Percentiles rank a stretch among this genome's conserved stretches.
Evolutionary conservation across 257 asterid genomes (phyloP).

Genomic region (Coffea eugenioides): DNA sequence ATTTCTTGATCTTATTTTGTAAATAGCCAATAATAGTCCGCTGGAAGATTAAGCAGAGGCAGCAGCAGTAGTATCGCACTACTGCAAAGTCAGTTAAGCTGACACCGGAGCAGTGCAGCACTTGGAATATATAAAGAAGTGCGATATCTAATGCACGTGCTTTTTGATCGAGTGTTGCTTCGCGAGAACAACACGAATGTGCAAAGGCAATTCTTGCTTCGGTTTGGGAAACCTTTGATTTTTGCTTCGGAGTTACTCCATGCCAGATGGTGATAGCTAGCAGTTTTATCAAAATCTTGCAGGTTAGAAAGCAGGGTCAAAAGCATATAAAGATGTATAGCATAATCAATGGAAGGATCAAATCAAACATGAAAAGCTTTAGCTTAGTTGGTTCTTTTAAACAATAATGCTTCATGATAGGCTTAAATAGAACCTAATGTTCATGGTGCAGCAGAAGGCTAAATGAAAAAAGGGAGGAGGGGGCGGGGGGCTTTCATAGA

Average conservation of each 20-base stretch:
- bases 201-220: not conserved
- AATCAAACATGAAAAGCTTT: not conserved
- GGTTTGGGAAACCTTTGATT: slow-evolving; percentile 16
- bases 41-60: not conserved
- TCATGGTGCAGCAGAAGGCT: not conserved
- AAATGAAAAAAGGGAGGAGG: too few relatives aligned
- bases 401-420: not conserved
- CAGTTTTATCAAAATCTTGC: not conserved
- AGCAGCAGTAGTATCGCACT: not conserved
- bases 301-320: not conserved
- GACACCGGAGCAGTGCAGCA: not conserved
- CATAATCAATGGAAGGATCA: not conserved
- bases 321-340: not conserved
- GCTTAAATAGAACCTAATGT: not conserved
- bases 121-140: not conserved
- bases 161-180: slow-evolving; percentile 22
- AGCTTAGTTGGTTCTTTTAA: not conserved
- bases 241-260: slow-evolving; percentile 25
- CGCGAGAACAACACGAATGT: slow-evolving; percentile 24
- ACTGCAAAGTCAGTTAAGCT: not conserved
- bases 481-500: not conserved
- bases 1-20: slow-evolving; percentile 7
- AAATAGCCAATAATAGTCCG: not conserved
- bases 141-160: not conserved
- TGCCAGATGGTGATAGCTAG: not conserved